A percentile compares a stretch with the other conserved stretches of the same genome.
phyloP scores from a whole-genome alignment of 78 protist species.

The Monocercomonoides exilis region DNA sequence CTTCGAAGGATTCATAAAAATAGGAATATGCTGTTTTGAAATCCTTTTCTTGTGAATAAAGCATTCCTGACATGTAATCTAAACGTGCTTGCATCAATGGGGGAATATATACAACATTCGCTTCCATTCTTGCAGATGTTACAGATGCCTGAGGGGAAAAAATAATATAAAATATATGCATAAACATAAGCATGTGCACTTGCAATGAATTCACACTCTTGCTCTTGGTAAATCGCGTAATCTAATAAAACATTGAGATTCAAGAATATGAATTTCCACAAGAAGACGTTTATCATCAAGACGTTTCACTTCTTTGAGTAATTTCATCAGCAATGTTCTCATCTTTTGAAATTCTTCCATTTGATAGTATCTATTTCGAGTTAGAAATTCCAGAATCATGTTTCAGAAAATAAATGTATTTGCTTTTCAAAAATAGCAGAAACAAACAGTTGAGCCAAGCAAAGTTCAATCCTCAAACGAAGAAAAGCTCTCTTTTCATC shows the following conservation, averaged over 20 bases:
- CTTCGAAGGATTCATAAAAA: not conserved
- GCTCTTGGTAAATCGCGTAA: not conserved
- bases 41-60: not conserved
- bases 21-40: slow-evolving; percentile 12
- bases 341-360: not conserved
- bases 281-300: slow-evolving; percentile 4
- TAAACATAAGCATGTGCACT: too few relatives aligned
- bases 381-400: not conserved
- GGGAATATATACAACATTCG: slow-evolving; percentile 10
- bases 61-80: slow-evolving; percentile 4
- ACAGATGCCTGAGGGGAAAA: not conserved
- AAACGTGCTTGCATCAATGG: not conserved
- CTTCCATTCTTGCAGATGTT: not conserved
- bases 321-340: not conserved
- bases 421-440: not conserved
- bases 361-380: not conserved
- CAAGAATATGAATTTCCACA: slow-evolving; percentile 12
- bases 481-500: not conserved
- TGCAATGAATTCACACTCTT: not conserved
- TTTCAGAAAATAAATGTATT: not conserved
- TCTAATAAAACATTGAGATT: not conserved
- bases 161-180: too few relatives aligned
- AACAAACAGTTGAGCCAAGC: not conserved
- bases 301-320: slow-evolving; percentile 18
- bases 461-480: not conserved